These are phyloP conservation scores for Acacia concinna DNA, from an alignment of 331 rosid species.

Conservation along the genomic window DNA sequence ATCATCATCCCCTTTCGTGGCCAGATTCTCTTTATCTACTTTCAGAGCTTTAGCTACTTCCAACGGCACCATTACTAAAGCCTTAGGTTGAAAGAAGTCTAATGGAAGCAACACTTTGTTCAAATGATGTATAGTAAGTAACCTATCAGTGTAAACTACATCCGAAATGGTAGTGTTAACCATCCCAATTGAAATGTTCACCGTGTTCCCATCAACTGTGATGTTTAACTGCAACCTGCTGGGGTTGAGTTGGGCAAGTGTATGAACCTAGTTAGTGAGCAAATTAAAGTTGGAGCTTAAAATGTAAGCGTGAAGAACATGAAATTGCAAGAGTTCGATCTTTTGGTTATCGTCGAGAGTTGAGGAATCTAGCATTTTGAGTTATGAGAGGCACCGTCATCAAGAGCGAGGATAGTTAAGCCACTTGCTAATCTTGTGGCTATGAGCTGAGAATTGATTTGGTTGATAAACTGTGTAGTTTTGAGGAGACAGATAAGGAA, in stretches of 20 bases:
- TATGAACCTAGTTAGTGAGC: constrained; percentile 42
- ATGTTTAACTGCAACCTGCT: constrained; percentile 41
- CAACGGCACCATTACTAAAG: constrained; percentile 40
- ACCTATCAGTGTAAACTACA: constrained; percentile 37
- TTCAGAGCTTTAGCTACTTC: constrained; percentile 39
- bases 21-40: constrained; percentile 36
- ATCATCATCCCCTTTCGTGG: constrained; percentile 35
- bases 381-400: constrained; percentile 38
- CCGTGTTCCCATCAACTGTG: constrained; percentile 43
- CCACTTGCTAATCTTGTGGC: constrained; percentile 22
- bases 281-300: constrained; percentile 46
- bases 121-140: constrained; percentile 49
- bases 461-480: constrained; percentile 46
- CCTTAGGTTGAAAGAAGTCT: constrained; percentile 42
- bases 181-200: constrained; percentile 48
- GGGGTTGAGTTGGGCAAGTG: constrained; percentile 48
- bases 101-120: constrained; percentile 52
- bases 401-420: constrained; percentile 36
- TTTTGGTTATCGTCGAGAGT: constrained; percentile 40
- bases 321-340: constrained; percentile 43
- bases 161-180: constrained; percentile 47
- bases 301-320: constrained; percentile 41
- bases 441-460: constrained; percentile 44
- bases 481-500: constrained; percentile 44
- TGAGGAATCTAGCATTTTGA: constrained; percentile 46